Evolutionary conservation across 768 basidiomycete species (phyloP).

Genomic region (Calocera viscosa): DNA sequence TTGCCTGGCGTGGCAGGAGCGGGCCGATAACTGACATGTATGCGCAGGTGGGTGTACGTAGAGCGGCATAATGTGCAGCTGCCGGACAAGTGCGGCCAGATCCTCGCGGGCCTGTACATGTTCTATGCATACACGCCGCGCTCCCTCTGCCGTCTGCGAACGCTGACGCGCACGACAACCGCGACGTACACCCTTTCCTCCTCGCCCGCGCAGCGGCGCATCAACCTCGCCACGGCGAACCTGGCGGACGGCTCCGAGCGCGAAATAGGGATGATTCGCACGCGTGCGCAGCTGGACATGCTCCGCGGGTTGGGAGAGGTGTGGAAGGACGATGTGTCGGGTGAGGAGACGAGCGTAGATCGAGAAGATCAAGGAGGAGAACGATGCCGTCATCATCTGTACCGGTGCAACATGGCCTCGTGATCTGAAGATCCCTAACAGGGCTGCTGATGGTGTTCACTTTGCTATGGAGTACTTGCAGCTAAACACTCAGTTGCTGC

Average conservation of each 20-base stretch:
- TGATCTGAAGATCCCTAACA: conserved; percentile 77
- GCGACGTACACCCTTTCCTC: neutral
- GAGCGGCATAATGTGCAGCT: conserved; percentile 36
- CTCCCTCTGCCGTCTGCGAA: neutral
- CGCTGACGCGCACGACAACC: neutral
- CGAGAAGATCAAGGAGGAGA: conserved; percentile 55
- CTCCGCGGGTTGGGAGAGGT: neutral
- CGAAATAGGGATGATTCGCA: neutral
- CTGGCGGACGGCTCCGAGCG: neutral
- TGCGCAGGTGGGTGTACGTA: conserved; percentile 40
- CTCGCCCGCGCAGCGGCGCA: neutral
- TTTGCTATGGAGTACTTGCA: conserved; percentile 95
- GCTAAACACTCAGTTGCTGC: conserved; percentile 79
- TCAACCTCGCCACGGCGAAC: neutral
- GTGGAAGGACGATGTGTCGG: neutral
- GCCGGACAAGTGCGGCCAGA: conserved; percentile 45
- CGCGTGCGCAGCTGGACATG: neutral
- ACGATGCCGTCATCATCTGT: conserved; percentile 80
- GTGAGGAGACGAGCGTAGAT: no score
- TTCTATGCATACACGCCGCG: conserved; percentile 21
- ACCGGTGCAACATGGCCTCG: conserved; percentile 97
- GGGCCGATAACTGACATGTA: no score
- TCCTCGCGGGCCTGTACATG: conserved; percentile 33
- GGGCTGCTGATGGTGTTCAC: conserved; percentile 78
- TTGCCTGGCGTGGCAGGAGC: no score